phyloP scores from a whole-genome alignment of 108 stramenopile species.

The Fragilariopsis cylindrus region DNA sequence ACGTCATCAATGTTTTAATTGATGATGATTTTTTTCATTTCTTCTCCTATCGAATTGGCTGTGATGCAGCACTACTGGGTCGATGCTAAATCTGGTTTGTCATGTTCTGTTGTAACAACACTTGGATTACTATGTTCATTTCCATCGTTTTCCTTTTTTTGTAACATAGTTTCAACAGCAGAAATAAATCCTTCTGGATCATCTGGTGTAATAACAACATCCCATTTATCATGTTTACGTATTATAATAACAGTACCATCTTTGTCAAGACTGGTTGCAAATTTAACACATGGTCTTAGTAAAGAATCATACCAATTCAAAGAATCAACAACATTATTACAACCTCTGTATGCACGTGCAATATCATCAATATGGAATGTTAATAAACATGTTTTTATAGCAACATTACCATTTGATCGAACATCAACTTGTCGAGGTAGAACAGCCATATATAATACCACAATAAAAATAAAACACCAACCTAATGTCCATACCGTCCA shows the following conservation, averaged over 20 bases:
- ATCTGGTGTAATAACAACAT: slow-evolving; percentile 26
- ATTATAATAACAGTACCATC: slow-evolving; percentile 10
- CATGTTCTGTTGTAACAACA: neutral
- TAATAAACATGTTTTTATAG: slow-evolving; percentile 31
- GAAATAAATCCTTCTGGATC: slow-evolving; percentile 21
- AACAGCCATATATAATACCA: slow-evolving; percentile 20
- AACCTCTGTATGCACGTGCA: slow-evolving; percentile 16
- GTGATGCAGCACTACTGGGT: neutral
- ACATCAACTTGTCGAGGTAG: slow-evolving; percentile 32
- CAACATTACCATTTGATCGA: slow-evolving; percentile 35
- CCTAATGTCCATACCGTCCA: slow-evolving; percentile 19
- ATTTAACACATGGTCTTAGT: neutral
- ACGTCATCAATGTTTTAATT: too few species aligned
- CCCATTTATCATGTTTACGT: slow-evolving; percentile 22
- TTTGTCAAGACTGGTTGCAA: slow-evolving; percentile 21
- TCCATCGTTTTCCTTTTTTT: neutral
- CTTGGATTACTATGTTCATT: neutral
- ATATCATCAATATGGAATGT: slow-evolving; percentile 29
- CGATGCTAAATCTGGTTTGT: neutral
- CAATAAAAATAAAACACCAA: slow-evolving; percentile 25
- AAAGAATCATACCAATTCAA: neutral
- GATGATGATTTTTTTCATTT: too few species aligned
- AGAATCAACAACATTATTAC: neutral
- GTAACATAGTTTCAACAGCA: slow-evolving; percentile 18
- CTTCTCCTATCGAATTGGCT: too few species aligned